phyloP scores from a whole-genome alignment of 768 basidiomycete species.

The Tricholoma sp. region DNA sequence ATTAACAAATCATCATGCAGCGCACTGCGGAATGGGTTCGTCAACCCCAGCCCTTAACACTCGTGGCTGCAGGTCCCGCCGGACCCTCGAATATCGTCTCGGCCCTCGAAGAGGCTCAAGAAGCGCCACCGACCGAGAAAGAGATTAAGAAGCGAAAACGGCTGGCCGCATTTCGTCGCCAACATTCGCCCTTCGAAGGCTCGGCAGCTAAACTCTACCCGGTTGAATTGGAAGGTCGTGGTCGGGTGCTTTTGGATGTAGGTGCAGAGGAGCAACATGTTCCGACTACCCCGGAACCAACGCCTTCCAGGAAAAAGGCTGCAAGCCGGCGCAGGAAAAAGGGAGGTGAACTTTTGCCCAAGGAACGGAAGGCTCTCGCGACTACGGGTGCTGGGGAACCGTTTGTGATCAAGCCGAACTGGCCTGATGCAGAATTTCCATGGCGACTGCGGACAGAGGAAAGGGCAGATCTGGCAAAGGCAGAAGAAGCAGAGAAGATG shows the following conservation, averaged over 20 bases:
- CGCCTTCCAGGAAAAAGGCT: conserved; percentile 35
- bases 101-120: conserved; percentile 34
- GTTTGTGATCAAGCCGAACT: conserved; percentile 53
- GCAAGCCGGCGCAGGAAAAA: conserved; percentile 48
- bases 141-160: conserved; percentile 65
- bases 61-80: conserved; percentile 33
- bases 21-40: conserved; percentile 59
- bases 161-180: conserved; percentile 60
- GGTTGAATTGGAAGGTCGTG: conserved; percentile 61
- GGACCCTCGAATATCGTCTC: conserved; percentile 40
- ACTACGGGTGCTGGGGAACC: conserved; percentile 24
- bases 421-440: conserved; percentile 77
- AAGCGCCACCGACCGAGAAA: conserved; percentile 45
- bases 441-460: conserved; percentile 65
- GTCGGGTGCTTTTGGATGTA: conserved; percentile 63
- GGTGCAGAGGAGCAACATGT: conserved; percentile 34
- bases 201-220: conserved; percentile 46
- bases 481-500: conserved; percentile 56
- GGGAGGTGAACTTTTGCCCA: conserved; percentile 28
- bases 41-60: conserved; percentile 45
- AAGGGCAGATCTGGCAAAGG: conserved; percentile 43
- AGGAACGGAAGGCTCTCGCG: conserved; percentile 27
- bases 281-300: conserved; percentile 23
- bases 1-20: conserved; percentile 24
- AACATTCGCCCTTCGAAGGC: conserved; percentile 26